Percentiles rank a stretch among this genome's conserved stretches.
phyloP scores from a whole-genome alignment of 495 filamentous ascomycete genomes.

The Cercophora sp. region DNA sequence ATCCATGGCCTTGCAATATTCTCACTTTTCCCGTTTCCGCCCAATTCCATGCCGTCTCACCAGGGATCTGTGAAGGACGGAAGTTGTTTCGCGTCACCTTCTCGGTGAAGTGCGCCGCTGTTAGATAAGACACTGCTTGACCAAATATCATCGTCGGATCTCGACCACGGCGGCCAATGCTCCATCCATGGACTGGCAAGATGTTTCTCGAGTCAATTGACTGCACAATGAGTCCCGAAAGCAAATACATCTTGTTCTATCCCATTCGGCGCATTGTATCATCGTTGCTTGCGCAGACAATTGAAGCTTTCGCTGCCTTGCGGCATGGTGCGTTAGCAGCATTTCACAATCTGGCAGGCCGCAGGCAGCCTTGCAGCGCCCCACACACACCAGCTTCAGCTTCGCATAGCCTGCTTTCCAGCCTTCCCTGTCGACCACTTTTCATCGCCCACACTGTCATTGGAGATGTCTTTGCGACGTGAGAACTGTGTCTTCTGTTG shows the following conservation, averaged over 20 bases:
- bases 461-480: no score
- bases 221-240: not conserved
- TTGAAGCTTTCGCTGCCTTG: slow-evolving; percentile 19
- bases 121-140: slow-evolving; percentile 14
- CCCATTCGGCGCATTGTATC: not conserved
- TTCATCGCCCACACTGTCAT: no score
- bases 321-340: slow-evolving; percentile 13
- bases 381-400: no score
- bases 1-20: no score
- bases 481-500: no score
- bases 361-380: slow-evolving; percentile 28
- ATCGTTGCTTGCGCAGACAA: not conserved
- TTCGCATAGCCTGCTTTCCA: no score
- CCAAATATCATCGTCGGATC: not conserved
- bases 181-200: not conserved
- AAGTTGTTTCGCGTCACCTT: no score
- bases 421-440: no score
- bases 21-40: no score
- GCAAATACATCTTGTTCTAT: not conserved
- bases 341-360: slow-evolving; percentile 10
- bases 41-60: no score
- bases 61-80: no score
- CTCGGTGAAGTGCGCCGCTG: slow-evolving; percentile 17
- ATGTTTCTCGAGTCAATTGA: slow-evolving; percentile 9
- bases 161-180: slow-evolving; percentile 18